phyloP scores from a whole-genome alignment of 495 filamentous ascomycete species.

The Tuber borchii region DNA sequence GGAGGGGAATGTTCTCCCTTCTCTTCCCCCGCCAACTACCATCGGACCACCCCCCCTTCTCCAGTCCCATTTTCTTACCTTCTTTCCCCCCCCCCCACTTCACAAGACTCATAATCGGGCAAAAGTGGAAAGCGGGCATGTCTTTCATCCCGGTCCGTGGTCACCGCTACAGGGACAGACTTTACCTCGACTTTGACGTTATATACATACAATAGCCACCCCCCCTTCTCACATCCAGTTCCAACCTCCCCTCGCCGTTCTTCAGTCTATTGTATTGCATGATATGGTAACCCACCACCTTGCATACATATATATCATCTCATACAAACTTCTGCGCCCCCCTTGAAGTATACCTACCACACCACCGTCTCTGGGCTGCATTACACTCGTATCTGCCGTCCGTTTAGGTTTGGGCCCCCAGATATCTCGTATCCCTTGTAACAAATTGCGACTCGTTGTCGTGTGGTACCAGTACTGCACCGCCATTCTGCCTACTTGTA shows the following conservation, averaged over 20 bases:
- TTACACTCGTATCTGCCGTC: background rate
- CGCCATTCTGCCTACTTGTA: background rate
- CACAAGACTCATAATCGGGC: background rate
- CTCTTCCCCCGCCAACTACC: background rate
- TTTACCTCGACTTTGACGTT: background rate
- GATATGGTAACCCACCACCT: background rate
- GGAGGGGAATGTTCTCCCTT: background rate
- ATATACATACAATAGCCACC: background rate
- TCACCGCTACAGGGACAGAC: background rate
- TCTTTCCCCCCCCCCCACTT: background rate
- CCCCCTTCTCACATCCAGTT: background rate
- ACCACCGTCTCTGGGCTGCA: background rate
- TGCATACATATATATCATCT: background rate
- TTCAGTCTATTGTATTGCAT: background rate
- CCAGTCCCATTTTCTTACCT: background rate
- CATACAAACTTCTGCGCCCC: background rate
- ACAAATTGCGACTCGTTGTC: background rate
- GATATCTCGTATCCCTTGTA: slow-evolving; percentile 1
- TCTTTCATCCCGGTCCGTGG: background rate
- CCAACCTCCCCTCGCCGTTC: background rate
- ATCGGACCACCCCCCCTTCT: background rate
- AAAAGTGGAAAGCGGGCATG: background rate
- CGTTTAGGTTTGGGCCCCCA: background rate
- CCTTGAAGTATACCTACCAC: background rate
- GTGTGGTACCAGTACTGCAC: background rate